Base-by-base conservation (phyloP, 345 rosid species). In the Trapa incisa region DNA sequence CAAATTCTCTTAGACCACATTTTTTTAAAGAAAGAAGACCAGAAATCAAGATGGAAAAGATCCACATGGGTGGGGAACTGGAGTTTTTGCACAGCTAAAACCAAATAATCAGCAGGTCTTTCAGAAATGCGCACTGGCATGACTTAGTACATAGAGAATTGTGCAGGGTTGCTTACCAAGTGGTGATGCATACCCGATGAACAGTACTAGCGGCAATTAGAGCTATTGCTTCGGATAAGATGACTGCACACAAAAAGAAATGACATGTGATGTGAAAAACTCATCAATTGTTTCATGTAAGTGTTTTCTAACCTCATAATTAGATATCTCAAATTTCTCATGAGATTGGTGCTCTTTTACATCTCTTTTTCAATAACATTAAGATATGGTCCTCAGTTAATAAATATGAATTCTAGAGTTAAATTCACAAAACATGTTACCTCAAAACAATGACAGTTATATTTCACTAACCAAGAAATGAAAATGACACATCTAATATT, bases 201-300 rank as follows among this genome's bases (percentile, higher is more conserved):
- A 89, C 92, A 15, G 91, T 91, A 80, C 87, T 60, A 64, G 97
- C 87, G n/a, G 87, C 88, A 37, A 87, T 80, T 29, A 91, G 80
- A 70, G 94, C 86, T 70, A 89, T 75, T 32, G 65, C 83, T 77
- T 89, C 92, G 1, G 94, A 91, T 45, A 83, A 62, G 53, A 84
- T 66, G 67, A 91, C 96, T 91, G 86, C 80, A 76, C 56, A 68
- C 15, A 10, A 39, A 0, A 63, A 22, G 45, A 60, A 71, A 65
- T 48, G 36, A 57, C 37, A 47, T 32, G 6, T 39, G 37, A 36
- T n/a, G 0, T 3, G 32, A 45, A 61, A 42, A 35, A n/a, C 36
- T 62, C 2, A 37, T 45, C 50, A 0, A 38, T 63, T n/a, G 29
- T 22, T 36, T 41, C 15, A 48, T n/a, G 1, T 11, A 50, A 50